Evolutionary conservation across 768 basidiomycete species (phyloP).

Genomic region (Exsudoporus frostii): DNA sequence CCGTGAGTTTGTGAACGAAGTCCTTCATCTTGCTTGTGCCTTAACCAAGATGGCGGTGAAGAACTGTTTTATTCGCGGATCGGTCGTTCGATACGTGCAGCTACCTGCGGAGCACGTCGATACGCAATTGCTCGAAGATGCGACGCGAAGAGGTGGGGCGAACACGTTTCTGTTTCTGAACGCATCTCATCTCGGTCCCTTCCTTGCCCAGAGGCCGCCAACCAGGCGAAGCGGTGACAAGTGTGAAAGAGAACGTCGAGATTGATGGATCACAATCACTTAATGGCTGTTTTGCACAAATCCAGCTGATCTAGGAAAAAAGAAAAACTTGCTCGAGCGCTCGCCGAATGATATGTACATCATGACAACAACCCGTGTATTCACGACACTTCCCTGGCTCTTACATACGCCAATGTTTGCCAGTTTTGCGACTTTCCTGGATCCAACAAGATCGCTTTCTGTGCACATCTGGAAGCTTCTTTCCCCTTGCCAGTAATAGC

Average conservation of each 20-base stretch:
- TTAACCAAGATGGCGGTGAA: conserved; percentile 87
- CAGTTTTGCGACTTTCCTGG: conserved; percentile 50
- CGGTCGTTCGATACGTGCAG: conserved; percentile 96
- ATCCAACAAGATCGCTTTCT: conserved; percentile 59
- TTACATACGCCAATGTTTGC: conserved; percentile 58
- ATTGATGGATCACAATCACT: neutral
- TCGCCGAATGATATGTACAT: neutral
- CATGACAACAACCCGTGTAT: conserved; percentile 6
- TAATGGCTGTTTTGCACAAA: neutral
- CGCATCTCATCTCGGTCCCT: conserved; percentile 2
- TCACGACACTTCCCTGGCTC: conserved; percentile 27
- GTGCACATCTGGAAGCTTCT: conserved; percentile 45
- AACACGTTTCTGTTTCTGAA: neutral
- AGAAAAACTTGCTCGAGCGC: neutral
- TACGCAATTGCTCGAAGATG: conserved; percentile 93
- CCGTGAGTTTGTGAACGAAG: neutral
- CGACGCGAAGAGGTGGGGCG: conserved; percentile 83
- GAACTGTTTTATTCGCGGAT: conserved; percentile 98
- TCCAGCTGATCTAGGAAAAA: neutral
- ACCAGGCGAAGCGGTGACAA: conserved; percentile 38
- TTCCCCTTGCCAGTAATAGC: conserved; percentile 42
- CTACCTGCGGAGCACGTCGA: conserved; percentile 91
- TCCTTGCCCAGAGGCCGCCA: conserved; percentile 36
- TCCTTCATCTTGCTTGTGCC: neutral
- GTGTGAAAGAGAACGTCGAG: neutral